phyloP scores from a whole-genome alignment of 2,329 filamentous ascomycete genomes.

The Pseudofabraea citricarpa region DNA sequence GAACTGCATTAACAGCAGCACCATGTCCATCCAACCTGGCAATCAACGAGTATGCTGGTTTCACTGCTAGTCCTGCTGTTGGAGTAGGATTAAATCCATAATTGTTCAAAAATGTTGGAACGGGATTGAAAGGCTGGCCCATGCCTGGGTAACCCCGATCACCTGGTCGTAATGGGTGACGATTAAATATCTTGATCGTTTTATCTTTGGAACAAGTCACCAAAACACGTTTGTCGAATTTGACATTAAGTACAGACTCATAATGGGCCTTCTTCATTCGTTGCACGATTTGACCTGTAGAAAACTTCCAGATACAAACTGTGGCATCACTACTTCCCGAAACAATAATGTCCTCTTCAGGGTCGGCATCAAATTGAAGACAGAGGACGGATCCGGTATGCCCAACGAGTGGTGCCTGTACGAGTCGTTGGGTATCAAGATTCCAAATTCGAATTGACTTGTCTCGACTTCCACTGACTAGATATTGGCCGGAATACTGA shows the following conservation, averaged over 20 bases:
- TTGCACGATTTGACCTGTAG: constrained; percentile 78
- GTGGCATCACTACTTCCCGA: constrained; percentile 91
- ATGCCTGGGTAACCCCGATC: constrained; percentile 49
- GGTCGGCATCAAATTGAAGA: constrained; percentile 86
- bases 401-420: constrained; percentile 66
- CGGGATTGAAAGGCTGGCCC: constrained; percentile 41
- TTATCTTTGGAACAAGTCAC: constrained; percentile 98
- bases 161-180: constrained; percentile 58
- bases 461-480: constrained; percentile 92
- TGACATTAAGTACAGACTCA: constrained; percentile 89
- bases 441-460: constrained; percentile 87
- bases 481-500: constrained; percentile 77
- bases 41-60: constrained; percentile 68
- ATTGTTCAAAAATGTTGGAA: constrained; percentile 44
- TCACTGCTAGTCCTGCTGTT: constrained; percentile 44
- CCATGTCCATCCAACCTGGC: constrained; percentile 77
- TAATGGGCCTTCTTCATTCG: constrained; percentile 71
- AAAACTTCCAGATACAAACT: constrained; percentile 90
- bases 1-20: constrained; percentile 93
- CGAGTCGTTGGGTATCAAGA: constrained; percentile 73
- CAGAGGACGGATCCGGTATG: constrained; percentile 88
- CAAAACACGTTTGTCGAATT: constrained; percentile 85
- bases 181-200: constrained; percentile 94
- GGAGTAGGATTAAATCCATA: constrained; percentile 47
- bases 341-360: constrained; percentile 86